A percentile compares a stretch with the other conserved stretches of the same genome.
phyloP scores from a whole-genome alignment of 371 early-diverging fungal species.

The Mucor sp. region DNA sequence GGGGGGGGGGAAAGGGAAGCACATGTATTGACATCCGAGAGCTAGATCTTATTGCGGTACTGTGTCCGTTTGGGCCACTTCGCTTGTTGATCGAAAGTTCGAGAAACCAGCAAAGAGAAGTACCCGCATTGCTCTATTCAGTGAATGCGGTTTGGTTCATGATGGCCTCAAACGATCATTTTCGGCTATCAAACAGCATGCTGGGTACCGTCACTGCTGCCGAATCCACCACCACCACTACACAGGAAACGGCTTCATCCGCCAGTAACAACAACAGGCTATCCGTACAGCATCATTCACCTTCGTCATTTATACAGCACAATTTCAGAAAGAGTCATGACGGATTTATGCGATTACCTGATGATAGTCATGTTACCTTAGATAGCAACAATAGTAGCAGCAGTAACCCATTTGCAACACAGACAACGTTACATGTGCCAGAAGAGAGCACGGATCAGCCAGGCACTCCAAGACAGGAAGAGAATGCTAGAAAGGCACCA shows the following conservation, averaged over 20 bases:
- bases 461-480: not conserved
- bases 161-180: constrained; percentile 57
- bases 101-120: constrained; percentile 68
- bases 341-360: constrained; percentile 32
- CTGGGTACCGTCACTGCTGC: not conserved
- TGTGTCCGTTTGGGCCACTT: constrained; percentile 91
- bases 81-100: constrained; percentile 81
- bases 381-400: not conserved
- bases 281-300: not conserved
- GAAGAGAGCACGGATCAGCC: not conserved
- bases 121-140: constrained; percentile 82
- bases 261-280: not conserved
- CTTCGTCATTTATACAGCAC: constrained; percentile 3
- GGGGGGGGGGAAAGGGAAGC: not conserved
- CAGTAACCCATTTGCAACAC: constrained; percentile 6
- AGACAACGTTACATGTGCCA: not conserved
- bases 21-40: not conserved
- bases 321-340: constrained; percentile 19
- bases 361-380: constrained; percentile 18
- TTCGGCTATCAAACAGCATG: constrained; percentile 9
- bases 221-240: not conserved
- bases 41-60: constrained; percentile 83
- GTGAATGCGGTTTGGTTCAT: constrained; percentile 82
- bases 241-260: not conserved
- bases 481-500: not conserved